phyloP scores from a whole-genome alignment of 108 stramenopile genomes.

The Cafeteria roenbergensis region DNA sequence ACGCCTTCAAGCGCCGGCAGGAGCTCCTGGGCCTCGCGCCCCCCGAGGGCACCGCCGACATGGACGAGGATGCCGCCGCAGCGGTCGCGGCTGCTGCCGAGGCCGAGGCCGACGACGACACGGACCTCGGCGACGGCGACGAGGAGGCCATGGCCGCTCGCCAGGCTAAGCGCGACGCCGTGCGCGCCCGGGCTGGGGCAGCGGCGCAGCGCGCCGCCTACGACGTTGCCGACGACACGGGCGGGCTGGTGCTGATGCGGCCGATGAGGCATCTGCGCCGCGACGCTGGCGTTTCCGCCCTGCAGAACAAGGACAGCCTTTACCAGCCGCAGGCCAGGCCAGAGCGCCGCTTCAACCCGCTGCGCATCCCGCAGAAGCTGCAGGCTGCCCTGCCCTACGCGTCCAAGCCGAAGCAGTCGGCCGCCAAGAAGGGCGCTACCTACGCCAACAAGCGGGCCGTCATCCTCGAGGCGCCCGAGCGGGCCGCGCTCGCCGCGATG shows the following conservation, averaged over 20 bases:
- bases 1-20: constrained; percentile 4
- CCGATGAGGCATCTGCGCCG: constrained; percentile 72
- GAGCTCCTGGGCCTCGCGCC: neutral
- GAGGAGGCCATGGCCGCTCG: constrained; percentile 23
- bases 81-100: neutral
- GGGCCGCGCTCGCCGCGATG: constrained; percentile 16
- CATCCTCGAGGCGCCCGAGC: constrained; percentile 35
- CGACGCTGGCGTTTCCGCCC: constrained; percentile 69
- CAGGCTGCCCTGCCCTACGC: constrained; percentile 79
- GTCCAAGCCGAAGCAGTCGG: constrained; percentile 66
- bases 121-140: neutral
- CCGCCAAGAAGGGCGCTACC: neutral
- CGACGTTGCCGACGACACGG: constrained; percentile 10
- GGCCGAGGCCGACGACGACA: neutral
- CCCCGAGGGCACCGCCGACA: no score
- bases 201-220: neutral
- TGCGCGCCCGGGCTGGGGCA: neutral
- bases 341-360: constrained; percentile 59
- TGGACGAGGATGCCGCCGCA: neutral
- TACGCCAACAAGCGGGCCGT: constrained; percentile 37
- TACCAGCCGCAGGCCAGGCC: constrained; percentile 78
- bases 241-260: constrained; percentile 72
- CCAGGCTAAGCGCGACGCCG: constrained; percentile 13
- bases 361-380: constrained; percentile 67
- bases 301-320: constrained; percentile 81